phyloP scores from a whole-genome alignment of 208 protist species.

The Acanthamoeba royreba region DNA sequence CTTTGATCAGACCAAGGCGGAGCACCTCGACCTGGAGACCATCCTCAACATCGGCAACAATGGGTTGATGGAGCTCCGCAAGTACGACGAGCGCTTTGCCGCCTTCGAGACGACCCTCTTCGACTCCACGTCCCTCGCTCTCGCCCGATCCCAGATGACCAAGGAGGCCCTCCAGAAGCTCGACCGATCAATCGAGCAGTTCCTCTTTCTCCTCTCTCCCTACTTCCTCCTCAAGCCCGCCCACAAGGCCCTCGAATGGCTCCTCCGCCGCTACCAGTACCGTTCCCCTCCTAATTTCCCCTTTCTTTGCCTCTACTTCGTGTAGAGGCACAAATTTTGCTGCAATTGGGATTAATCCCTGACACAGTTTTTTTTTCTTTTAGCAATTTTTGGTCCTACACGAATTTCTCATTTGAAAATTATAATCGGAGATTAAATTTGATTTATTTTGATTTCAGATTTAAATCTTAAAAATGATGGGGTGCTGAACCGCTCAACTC shows the following conservation, averaged over 20 bases:
- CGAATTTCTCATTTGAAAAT: background rate
- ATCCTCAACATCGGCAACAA: conserved; percentile 37
- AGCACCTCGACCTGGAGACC: conserved; percentile 14
- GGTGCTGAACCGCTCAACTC: background rate
- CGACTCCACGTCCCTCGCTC: background rate
- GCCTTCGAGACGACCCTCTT: conserved; percentile 39
- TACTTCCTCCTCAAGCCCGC: conserved; percentile 59
- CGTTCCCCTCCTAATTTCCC: background rate
- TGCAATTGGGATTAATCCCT: background rate
- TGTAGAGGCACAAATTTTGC: background rate
- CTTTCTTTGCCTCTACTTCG: background rate
- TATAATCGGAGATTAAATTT: no score
- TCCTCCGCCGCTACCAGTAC: conserved; percentile 56
- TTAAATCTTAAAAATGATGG: no score
- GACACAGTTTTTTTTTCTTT: background rate
- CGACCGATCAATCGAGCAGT: conserved; percentile 41
- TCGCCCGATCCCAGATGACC: conserved; percentile 43
- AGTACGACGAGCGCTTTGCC: conserved; percentile 23
- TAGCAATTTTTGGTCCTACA: background rate
- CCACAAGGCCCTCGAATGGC: conserved; percentile 66
- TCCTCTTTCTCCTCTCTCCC: conserved; percentile 54
- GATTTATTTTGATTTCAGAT: no score
- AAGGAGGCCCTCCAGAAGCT: conserved; percentile 50
- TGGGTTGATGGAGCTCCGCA: conserved; percentile 40
- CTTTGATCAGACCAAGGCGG: conserved; percentile 40